These are phyloP conservation scores for Plectosphaerella sp. DNA, from an alignment of 2,329 filamentous ascomycete genomes.

Conservation along the genomic window DNA sequence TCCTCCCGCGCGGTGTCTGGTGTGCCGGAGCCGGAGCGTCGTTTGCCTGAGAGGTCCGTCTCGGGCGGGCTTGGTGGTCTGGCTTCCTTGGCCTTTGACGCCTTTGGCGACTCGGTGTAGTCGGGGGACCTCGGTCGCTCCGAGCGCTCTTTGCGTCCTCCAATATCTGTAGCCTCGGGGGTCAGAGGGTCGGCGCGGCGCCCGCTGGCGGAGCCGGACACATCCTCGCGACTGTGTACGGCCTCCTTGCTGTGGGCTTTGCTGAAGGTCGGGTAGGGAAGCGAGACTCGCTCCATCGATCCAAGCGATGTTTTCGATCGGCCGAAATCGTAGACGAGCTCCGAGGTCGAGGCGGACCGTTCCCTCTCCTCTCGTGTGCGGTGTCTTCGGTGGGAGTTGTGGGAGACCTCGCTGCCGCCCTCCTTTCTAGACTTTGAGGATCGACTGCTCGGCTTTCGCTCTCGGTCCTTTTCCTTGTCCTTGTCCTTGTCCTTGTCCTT, in stretches of 20 bases:
- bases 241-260: slow-evolving; percentile 90
- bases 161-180: slow-evolving; percentile 68
- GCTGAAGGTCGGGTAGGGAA: slow-evolving; percentile 79
- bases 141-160: slow-evolving; percentile 42
- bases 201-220: slow-evolving; percentile 27
- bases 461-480: slow-evolving; percentile 15
- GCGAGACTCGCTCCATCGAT: slow-evolving; percentile 40
- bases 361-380: slow-evolving; percentile 21
- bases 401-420: slow-evolving; percentile 12
- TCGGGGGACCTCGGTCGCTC: slow-evolving; percentile 44
- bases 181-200: slow-evolving; percentile 47
- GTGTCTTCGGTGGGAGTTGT: slow-evolving; percentile 10
- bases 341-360: slow-evolving; percentile 34
- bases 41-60: slow-evolving; percentile 52
- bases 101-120: slow-evolving; percentile 24
- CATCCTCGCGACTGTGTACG: slow-evolving; percentile 58
- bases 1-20: slow-evolving; percentile 16
- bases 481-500: slow-evolving; percentile 8
- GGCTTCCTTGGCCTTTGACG: slow-evolving; percentile 36
- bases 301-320: slow-evolving; percentile 26
- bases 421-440: slow-evolving; percentile 11
- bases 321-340: slow-evolving; percentile 43
- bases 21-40: slow-evolving; percentile 17
- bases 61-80: slow-evolving; percentile 61
- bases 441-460: slow-evolving; percentile 14